These are phyloP conservation scores for Hondaea fermentalgiana DNA, from an alignment of 108 stramenopile species.

Conservation along the genomic window DNA sequence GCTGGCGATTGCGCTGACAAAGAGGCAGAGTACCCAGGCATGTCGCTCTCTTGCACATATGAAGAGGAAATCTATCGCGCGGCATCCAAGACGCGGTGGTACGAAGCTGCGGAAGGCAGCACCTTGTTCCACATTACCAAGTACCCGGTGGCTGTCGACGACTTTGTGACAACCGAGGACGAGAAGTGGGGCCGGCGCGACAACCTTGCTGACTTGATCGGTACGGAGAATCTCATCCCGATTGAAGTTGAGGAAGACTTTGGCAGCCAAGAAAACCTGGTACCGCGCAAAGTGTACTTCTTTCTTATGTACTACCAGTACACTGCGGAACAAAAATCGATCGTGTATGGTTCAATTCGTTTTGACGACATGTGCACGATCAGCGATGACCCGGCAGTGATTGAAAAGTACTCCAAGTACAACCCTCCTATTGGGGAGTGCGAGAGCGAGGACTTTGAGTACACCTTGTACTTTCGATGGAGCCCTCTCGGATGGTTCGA, in stretches of 20 bases:
- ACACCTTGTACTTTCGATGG: conserved; percentile 59
- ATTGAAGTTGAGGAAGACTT: conserved; percentile 48
- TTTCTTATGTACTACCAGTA: conserved; percentile 62
- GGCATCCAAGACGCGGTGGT: conserved; percentile 58
- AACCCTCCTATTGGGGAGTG: conserved; percentile 46
- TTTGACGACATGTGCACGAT: conserved; percentile 62
- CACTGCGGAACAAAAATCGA: conserved; percentile 49
- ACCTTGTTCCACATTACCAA: conserved; percentile 54
- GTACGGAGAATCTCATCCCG: conserved; percentile 48
- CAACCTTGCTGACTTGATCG: conserved; percentile 23
- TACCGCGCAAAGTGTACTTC: conserved; percentile 54
- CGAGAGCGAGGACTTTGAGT: conserved; percentile 53
- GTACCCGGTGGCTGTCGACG: conserved; percentile 37
- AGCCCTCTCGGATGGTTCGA: conserved; percentile 61
- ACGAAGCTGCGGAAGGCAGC: conserved; percentile 49
- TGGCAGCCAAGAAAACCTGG: conserved; percentile 46
- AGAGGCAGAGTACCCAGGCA: neutral
- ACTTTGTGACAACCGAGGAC: conserved; percentile 13
- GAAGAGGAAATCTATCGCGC: conserved; percentile 57
- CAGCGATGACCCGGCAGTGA: conserved; percentile 28
- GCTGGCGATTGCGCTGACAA: neutral
- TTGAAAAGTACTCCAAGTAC: conserved; percentile 43
- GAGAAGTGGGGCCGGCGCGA: conserved; percentile 49
- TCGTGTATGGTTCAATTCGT: conserved; percentile 52
- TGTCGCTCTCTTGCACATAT: conserved; percentile 52